These are phyloP conservation scores for Sporothrix phasma DNA, from an alignment of 2,329 filamentous ascomycete genomes.

Conservation along the genomic window DNA sequence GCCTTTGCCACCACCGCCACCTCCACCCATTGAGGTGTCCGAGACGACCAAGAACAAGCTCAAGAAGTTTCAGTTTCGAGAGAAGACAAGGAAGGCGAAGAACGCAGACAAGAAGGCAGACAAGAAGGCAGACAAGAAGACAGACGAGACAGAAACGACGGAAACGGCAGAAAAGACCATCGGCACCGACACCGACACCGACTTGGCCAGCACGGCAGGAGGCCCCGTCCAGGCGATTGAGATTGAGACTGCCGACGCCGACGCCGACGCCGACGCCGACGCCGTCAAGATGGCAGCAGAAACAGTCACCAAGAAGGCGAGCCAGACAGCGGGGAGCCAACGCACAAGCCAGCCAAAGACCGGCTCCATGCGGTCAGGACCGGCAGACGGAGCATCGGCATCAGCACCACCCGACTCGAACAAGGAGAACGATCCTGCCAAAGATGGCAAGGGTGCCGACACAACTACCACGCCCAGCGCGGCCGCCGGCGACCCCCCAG, in stretches of 20 bases:
- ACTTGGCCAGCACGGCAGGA: not conserved
- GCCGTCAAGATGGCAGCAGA: too few relatives aligned
- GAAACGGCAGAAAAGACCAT: not conserved
- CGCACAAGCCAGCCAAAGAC: not conserved
- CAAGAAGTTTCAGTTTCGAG: constrained; percentile 45
- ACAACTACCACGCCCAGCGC: constrained; percentile 17
- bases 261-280: too few relatives aligned
- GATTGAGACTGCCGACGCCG: not conserved
- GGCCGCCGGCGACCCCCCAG: constrained; percentile 14
- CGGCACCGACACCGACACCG: not conserved
- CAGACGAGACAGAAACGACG: not conserved
- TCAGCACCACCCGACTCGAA: not conserved
- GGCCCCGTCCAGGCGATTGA: not conserved
- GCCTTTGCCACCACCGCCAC: constrained; percentile 22
- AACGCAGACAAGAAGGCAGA: not conserved
- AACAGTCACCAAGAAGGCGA: too few relatives aligned
- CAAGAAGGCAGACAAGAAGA: too few relatives aligned
- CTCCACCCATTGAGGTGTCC: constrained; percentile 41
- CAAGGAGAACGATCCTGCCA: constrained; percentile 11
- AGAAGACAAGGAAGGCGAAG: constrained; percentile 22
- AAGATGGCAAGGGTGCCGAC: constrained; percentile 12
- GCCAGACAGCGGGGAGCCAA: not conserved
- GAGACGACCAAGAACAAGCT: constrained; percentile 52
- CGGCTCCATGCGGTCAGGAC: not conserved
- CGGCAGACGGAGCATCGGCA: not conserved